phyloP scores from a whole-genome alignment of 768 basidiomycete genomes.

The Russula sp. region DNA sequence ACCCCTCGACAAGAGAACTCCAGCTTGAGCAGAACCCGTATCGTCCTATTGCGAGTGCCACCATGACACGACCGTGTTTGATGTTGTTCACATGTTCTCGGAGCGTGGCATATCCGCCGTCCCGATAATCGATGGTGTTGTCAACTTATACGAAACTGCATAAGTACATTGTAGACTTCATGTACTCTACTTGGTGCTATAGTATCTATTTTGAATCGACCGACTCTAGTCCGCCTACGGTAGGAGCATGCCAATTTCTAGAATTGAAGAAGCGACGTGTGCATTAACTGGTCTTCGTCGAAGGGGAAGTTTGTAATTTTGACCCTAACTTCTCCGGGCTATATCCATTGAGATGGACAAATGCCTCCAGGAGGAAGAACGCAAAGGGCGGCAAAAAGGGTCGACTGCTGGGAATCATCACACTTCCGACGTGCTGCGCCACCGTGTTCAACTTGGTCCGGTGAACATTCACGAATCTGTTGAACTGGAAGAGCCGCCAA shows the following conservation, averaged over 20 bases:
- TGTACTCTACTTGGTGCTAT: too few species aligned
- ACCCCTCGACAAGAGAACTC: conserved; percentile 47
- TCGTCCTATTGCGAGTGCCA: conserved; percentile 90
- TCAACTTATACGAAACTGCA: too few species aligned
- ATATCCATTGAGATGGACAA: conserved; percentile 9
- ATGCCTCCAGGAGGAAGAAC: conserved; percentile 63
- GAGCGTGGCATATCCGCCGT: too few species aligned
- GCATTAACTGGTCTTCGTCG: conserved; percentile 88
- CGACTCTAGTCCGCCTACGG: too few species aligned
- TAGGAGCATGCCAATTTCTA: too few species aligned
- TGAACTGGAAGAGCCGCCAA: conserved; percentile 26
- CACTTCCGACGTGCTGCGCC: conserved; percentile 81
- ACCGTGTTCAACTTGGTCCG: conserved; percentile 68
- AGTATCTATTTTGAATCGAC: too few species aligned
- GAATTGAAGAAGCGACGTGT: conserved; percentile 77
- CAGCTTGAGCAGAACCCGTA: conserved; percentile 66
- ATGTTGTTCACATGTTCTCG: too few species aligned
- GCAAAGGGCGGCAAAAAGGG: conserved; percentile 76
- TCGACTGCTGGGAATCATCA: conserved; percentile 82
- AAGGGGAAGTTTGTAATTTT: conserved; percentile 64
- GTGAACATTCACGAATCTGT: conserved; percentile 21
- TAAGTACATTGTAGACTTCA: too few species aligned
- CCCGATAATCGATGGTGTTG: too few species aligned
- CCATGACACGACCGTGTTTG: conserved; percentile 88
- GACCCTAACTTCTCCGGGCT: neutral